Evolutionary conservation across 331 rosid genomes (phyloP), one percentile per base, ranked within the genome.

Genomic region (Rhamnella rubrinervis): DNA sequence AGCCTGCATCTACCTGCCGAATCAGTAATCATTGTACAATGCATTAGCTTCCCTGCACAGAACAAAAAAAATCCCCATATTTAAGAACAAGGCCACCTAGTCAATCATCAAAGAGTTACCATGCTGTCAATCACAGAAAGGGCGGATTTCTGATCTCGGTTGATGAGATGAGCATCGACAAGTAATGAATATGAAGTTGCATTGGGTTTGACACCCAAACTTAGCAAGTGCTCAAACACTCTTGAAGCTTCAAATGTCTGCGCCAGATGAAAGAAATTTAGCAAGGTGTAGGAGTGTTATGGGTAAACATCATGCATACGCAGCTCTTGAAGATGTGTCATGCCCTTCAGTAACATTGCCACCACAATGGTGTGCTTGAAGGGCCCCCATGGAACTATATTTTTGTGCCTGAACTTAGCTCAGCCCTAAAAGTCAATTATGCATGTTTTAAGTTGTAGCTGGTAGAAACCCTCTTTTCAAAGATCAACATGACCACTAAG

Each of bases 131-230:
- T 71, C 46, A 67, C 80, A 18, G 81, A 46, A 25, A 95, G 67
- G 28, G 97, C 88, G 61, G 92, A 82, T 83, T 86, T 95, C 55
- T 77, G 88, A 80, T 91, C 93, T 18, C 92, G 81, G 78, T 89
- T 95, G 71, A 87, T 78, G 67, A 95, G 83, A 82, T 91, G 99
- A 65, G 97, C 89, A 67, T 95, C 93, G 58, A 89, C 88, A 38
- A 91, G 96, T 67, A 95, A 75, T 1, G 79, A 78, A 76, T 91
- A 95, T 64, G 99, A 91, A 75, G 61, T 84, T 62, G 92, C 89
- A 81, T 95, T 95, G 71, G 97, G 93, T 73, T 79, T 91, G 70
- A 91, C 73, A 47, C 91, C 93, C 96, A 89, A 76, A 82, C 96
- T 57, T 75, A 84, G 67, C 15, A 89, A 63, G 80, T 95, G 97